These are phyloP conservation scores for Boletus fagicola DNA, from an alignment of 768 basidiomycete genomes.

Conservation along the genomic window DNA sequence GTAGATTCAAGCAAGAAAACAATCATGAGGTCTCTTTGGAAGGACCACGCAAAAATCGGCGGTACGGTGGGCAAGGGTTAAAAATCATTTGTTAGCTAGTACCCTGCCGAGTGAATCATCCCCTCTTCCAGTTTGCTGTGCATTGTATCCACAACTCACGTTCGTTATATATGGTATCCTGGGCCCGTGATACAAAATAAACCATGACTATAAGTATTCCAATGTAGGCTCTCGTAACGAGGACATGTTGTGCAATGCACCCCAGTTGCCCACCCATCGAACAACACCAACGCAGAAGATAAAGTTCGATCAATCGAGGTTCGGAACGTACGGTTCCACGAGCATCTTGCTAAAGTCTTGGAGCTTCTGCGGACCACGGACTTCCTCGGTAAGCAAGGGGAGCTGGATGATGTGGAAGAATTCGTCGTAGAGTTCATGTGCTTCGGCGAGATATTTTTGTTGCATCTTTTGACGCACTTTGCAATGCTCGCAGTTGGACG, in stretches of 20 bases:
- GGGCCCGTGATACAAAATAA: slow-evolving; percentile 4
- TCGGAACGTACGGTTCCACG: slow-evolving; percentile 71
- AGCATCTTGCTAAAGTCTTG: slow-evolving; percentile 93
- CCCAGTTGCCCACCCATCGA: background rate
- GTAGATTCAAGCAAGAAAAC: no score
- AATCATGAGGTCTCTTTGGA: no score
- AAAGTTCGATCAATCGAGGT: slow-evolving; percentile 19
- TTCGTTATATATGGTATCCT: slow-evolving; percentile 14
- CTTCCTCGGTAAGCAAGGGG: slow-evolving; percentile 94
- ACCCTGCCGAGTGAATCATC: no score
- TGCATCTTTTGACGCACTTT: slow-evolving; percentile 95
- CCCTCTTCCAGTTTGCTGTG: background rate
- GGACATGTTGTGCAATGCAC: background rate
- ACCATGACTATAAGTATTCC: slow-evolving; percentile 5
- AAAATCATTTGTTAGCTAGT: no score
- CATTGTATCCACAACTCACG: background rate
- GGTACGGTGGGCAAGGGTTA: no score
- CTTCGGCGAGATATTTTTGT: slow-evolving; percentile 95
- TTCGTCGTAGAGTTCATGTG: slow-evolving; percentile 95
- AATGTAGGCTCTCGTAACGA: background rate
- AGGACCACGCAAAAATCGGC: no score
- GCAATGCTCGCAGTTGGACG: slow-evolving; percentile 94
- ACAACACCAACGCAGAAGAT: background rate
- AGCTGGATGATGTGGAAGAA: slow-evolving; percentile 97
- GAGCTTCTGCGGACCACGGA: slow-evolving; percentile 91